Conservation (phyloP, 306 rosid genomes). For the Comarum palustre region DNA sequence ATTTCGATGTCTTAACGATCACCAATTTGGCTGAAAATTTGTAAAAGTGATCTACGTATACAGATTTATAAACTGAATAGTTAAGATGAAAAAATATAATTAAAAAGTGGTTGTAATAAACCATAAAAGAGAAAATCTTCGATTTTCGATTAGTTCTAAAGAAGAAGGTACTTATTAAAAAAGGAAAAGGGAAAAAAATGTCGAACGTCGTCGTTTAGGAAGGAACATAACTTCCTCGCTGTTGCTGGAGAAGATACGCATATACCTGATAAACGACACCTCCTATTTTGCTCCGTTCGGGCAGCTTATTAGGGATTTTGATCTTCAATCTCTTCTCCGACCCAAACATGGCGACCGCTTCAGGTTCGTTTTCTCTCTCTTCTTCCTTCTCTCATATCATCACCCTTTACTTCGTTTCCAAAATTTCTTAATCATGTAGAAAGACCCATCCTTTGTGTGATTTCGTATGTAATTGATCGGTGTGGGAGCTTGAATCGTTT, state of each 20-base stretch:
- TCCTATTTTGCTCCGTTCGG: background rate
- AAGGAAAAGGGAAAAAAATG: too few relatives aligned
- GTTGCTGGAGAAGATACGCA: background rate
- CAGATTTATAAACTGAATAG: too few relatives aligned
- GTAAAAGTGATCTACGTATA: too few relatives aligned
- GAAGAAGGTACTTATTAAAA: too few relatives aligned
- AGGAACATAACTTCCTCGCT: background rate
- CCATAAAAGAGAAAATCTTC: too few relatives aligned
- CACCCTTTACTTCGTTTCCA: background rate
- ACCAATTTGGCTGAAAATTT: too few relatives aligned
- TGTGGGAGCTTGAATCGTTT: background rate
- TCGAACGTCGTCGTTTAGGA: background rate
- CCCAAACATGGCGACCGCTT: slow-evolving; percentile 19
- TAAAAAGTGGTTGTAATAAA: too few relatives aligned
- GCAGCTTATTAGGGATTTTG: background rate
- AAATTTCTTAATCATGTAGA: background rate
- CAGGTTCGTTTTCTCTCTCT: slow-evolving; percentile 1
- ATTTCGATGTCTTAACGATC: too few relatives aligned
- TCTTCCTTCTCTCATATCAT: background rate
- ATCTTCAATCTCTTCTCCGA: background rate
- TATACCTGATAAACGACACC: background rate
- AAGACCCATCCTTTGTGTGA: background rate
- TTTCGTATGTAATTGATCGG: background rate
- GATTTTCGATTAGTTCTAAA: too few relatives aligned
- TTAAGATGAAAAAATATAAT: too few relatives aligned